Base-by-base conservation (phyloP, 2,329 filamentous ascomycete species). In the Penicillium capsulatum region DNA sequence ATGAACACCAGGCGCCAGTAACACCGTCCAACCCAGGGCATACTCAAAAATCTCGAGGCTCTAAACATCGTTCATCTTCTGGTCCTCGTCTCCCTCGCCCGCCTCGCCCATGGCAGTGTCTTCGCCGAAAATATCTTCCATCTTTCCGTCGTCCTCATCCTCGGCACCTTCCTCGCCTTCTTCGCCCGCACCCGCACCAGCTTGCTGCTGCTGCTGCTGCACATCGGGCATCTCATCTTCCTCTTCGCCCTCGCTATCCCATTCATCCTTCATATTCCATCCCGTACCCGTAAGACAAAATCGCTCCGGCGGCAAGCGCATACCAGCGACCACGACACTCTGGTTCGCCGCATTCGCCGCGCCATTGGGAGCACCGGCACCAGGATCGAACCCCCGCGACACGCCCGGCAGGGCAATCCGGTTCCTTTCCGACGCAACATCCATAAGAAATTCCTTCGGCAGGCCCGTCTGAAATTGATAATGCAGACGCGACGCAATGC, bases 381-480 rank as follows among this genome's bases (percentile, higher is more conserved):
- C 51, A 36, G 48, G 40, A 43, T 62, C 60, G 37, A 58, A 79
- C 33, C 74, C 71, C 31, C 75, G 65, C 47, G 76, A 72, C n/a
- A 78, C 72, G 50, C 71, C 65, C 28, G 75, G 75, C 50, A 79
- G 58, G 19, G 67, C 69, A 34, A 77, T 69, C 4, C 71, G 61
- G 57, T 80, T 80, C 44, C 73, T 63, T 55, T 78, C 75, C 17
- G 65, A 64, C 10, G 76, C 79, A 17, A 81, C 62, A 57, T 80
- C 76, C 50, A 74, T 67, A 54, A 81, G 64, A 42, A 77, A 81
- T 51, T 82, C 79, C 55, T 82, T 82, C 1, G 79, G 76, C 47
- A 83, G 53, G 1, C 70, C 69, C 0, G 73, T 67, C 47, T 74
- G 72, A 54, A 83, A 83, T 54, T 80, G 76, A 51, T 80, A 75